phyloP scores from a whole-genome alignment of 768 basidiomycete species.

The Boletus speciosus region DNA sequence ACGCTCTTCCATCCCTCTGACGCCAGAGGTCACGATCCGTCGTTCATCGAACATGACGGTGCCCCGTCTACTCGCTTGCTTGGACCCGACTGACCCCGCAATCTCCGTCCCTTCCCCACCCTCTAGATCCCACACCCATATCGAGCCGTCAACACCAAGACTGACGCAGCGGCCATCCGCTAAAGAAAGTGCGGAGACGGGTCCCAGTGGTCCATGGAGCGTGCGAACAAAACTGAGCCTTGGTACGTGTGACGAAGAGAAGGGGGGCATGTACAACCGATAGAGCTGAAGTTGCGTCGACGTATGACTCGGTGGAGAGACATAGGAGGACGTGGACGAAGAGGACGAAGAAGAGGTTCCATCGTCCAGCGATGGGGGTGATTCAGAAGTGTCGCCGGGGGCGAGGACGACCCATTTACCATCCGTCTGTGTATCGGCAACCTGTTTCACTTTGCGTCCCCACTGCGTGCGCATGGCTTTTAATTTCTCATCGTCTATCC shows the following conservation, averaged over 20 bases:
- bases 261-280: conserved; percentile 60
- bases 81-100: conserved; percentile 31
- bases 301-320: conserved; percentile 40
- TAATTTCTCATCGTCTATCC: conserved; percentile 66
- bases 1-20: conserved; percentile 32
- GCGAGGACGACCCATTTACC: conserved; percentile 84
- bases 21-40: conserved; percentile 52
- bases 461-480: conserved; percentile 68
- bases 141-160: conserved; percentile 62
- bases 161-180: conserved; percentile 84
- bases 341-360: conserved; percentile 22
- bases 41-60: conserved; percentile 72
- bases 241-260: conserved; percentile 49
- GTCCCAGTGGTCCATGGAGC: conserved; percentile 65
- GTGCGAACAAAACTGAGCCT: conserved; percentile 70
- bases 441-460: conserved; percentile 65
- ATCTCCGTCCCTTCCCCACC: conserved; percentile 41
- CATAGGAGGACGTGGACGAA: conserved; percentile 23
- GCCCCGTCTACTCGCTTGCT: conserved; percentile 28
- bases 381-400: conserved; percentile 42
- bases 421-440: conserved; percentile 77
- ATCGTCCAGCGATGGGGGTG: conserved; percentile 13
- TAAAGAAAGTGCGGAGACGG: conserved; percentile 63
- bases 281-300: conserved; percentile 68
- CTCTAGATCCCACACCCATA: conserved; percentile 89